Conservation (phyloP, 306 rosid genomes). For the Citrullus colocynthis region DNA sequence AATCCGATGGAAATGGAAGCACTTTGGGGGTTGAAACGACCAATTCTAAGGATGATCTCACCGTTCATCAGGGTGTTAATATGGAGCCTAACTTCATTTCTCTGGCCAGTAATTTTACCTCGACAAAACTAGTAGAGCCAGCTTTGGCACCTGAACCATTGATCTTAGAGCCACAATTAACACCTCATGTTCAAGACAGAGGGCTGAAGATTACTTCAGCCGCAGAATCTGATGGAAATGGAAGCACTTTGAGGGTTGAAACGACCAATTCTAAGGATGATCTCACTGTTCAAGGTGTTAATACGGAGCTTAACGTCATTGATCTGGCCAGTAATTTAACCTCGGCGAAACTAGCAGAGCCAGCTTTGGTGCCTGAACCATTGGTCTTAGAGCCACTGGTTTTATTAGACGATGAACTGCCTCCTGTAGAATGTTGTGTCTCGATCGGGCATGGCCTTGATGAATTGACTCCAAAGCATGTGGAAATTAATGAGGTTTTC, state of each 20-base stretch:
- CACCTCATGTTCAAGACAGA: conserved; percentile 51
- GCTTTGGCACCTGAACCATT: conserved; percentile 22
- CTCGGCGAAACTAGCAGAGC: conserved; percentile 22
- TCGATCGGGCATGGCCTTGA: conserved; percentile 26
- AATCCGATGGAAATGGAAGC: conserved; percentile 35
- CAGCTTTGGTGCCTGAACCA: conserved; percentile 22
- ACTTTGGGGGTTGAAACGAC: conserved; percentile 10
- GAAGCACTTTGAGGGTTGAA: conserved; percentile 13
- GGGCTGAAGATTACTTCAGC: conserved; percentile 67
- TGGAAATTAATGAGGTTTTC: conserved; percentile 13
- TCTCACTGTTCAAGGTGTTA: conserved; percentile 18
- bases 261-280: conserved; percentile 19
- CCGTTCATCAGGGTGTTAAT: conserved; percentile 23
- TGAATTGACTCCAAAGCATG: conserved; percentile 37
- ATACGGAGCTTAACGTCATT: conserved; percentile 19
- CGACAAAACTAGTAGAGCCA: conserved; percentile 25
- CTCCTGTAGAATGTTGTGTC: conserved; percentile 15
- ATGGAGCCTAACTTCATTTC: conserved; percentile 22
- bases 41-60: conserved; percentile 19
- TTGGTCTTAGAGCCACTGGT: conserved; percentile 18
- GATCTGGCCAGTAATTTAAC: conserved; percentile 24
- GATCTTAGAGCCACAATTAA: conserved; percentile 11
- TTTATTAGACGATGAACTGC: conserved; percentile 16
- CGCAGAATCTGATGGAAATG: conserved; percentile 46
- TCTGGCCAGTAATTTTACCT: conserved; percentile 22